A percentile compares a stretch with the other conserved stretches of the same genome.
These are phyloP conservation scores for Pichia sp. DNA, from an alignment of 1,139 yeast species.

Conservation along the genomic window DNA sequence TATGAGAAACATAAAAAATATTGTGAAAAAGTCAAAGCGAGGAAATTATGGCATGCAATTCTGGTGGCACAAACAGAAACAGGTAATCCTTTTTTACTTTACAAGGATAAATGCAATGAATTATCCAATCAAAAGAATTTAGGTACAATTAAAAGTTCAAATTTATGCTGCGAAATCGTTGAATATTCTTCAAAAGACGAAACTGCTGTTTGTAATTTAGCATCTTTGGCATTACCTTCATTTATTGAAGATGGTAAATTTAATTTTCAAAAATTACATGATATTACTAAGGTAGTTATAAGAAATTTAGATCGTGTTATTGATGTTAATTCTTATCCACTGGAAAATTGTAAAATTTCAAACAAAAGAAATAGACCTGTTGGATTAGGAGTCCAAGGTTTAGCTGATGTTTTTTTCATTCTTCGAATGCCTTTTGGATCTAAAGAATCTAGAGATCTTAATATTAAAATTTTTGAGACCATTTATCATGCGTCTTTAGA, in stretches of 20 bases:
- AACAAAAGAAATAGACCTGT: slow-evolving; percentile 51
- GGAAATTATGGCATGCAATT: slow-evolving; percentile 48
- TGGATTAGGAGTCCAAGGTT: slow-evolving; percentile 57
- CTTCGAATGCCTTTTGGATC: slow-evolving; percentile 51
- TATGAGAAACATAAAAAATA: slow-evolving; percentile 43
- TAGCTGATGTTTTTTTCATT: slow-evolving; percentile 50
- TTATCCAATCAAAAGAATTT: slow-evolving; percentile 51
- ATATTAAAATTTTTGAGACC: slow-evolving; percentile 51
- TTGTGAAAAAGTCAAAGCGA: slow-evolving; percentile 39
- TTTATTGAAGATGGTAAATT: slow-evolving; percentile 39
- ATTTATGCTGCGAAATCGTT: slow-evolving; percentile 52
- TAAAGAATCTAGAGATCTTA: slow-evolving; percentile 43
- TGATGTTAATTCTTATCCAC: slow-evolving; percentile 48
- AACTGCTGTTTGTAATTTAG: slow-evolving; percentile 53
- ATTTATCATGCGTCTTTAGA: slow-evolving; percentile 55
- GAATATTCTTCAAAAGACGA: slow-evolving; percentile 51
- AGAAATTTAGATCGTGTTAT: slow-evolving; percentile 48
- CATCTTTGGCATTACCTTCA: slow-evolving; percentile 46
- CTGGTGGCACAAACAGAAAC: slow-evolving; percentile 54
- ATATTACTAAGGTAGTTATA: slow-evolving; percentile 44
- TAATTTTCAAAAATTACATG: slow-evolving; percentile 45
- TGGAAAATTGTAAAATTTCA: slow-evolving; percentile 43
- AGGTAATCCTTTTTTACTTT: slow-evolving; percentile 54
- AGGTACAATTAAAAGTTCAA: slow-evolving; percentile 52
- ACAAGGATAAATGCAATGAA: slow-evolving; percentile 49